phyloP scores from a whole-genome alignment of 371 early-diverging fungal genomes.

The Mucor mucedo region DNA sequence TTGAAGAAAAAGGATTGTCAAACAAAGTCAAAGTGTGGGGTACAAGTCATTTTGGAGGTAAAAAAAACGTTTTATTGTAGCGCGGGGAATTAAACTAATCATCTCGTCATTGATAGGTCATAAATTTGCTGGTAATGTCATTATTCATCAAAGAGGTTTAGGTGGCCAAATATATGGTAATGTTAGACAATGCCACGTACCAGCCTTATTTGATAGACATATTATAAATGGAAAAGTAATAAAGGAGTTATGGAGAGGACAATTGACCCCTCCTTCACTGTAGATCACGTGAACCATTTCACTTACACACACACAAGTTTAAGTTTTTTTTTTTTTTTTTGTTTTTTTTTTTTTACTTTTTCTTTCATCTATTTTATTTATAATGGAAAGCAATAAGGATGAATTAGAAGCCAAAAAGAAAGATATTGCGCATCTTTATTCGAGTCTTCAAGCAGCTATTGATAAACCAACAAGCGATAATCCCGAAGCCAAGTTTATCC shows the following conservation, averaged over 20 bases:
- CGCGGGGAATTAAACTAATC: neutral
- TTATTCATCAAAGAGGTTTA: constrained; percentile 50
- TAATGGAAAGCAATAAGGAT: too few relatives aligned
- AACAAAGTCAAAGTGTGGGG: constrained; percentile 48
- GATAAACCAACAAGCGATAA: constrained; percentile 40
- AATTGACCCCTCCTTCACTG: constrained; percentile 38
- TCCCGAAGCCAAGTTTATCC: constrained; percentile 50
- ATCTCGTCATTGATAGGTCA: constrained; percentile 36
- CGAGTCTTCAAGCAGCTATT: constrained; percentile 60
- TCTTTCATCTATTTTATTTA: neutral
- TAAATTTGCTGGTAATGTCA: constrained; percentile 56
- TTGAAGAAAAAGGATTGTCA: constrained; percentile 32
- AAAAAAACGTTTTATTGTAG: neutral
- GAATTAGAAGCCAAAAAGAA: constrained; percentile 34
- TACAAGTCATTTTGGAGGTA: constrained; percentile 58
- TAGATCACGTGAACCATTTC: constrained; percentile 5
- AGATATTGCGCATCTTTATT: constrained; percentile 63
- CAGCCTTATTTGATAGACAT: constrained; percentile 50
- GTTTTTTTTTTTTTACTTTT: neutral
- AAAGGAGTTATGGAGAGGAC: constrained; percentile 52
- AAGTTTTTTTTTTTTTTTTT: neutral
- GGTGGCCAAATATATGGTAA: constrained; percentile 61
- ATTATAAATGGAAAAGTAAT: constrained; percentile 47
- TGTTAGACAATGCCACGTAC: constrained; percentile 52
- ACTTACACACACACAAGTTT: neutral